Evolutionary conservation across 495 filamentous ascomycete genomes (phyloP), one percentile per base, ranked within the genome.

Genomic region (Alectoria sarmentosa): DNA sequence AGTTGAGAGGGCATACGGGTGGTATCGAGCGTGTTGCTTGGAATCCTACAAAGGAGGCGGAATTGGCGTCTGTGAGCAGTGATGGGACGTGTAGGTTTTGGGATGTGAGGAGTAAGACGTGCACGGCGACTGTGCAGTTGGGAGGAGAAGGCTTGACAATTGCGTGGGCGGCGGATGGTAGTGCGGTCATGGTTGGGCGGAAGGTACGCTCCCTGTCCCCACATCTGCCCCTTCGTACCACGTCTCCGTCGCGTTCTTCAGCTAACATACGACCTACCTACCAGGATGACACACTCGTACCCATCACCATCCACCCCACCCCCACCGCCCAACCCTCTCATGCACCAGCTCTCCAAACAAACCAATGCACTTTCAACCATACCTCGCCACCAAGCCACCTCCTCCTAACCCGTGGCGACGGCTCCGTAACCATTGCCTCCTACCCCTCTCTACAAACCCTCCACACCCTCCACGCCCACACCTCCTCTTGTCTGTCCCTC

Each of bases 51-150:
- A 90, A 88, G 68, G 92, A 97, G 67, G 88, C 90, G 9, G 91
- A 96, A 74, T 77, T 98, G 7, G 92, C 90, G 48, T 96, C 90
- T 69, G 86, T 91, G 67, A 89, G 89, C 30, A 82, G 79, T 15
- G 94, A 98, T 74, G 92, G 92, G 1, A 87, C 88, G 21, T 88
- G 96, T 65, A 85, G 88, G 65, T 86, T 98, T 67, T 98, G 94
- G 94, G 95, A 98, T 72, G 90, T 96, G 23, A 82, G 92, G 67
- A 90, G 83, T 30, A 93, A 91, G 74, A 82, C 76, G 7, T 90
- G 88, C 61, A 82, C 90, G 42, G 91, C 90, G 69, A 88, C 89
- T 65, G 78, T 92, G 3, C 90, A 89, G 72, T 84, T 89, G n/a
- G 86, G 87, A 39, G 91, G 90, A 10, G 88, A 89, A 72, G 89